These are phyloP conservation scores for Mediolabrus comicus DNA, from an alignment of 108 stramenopile genomes.

Conservation along the genomic window DNA sequence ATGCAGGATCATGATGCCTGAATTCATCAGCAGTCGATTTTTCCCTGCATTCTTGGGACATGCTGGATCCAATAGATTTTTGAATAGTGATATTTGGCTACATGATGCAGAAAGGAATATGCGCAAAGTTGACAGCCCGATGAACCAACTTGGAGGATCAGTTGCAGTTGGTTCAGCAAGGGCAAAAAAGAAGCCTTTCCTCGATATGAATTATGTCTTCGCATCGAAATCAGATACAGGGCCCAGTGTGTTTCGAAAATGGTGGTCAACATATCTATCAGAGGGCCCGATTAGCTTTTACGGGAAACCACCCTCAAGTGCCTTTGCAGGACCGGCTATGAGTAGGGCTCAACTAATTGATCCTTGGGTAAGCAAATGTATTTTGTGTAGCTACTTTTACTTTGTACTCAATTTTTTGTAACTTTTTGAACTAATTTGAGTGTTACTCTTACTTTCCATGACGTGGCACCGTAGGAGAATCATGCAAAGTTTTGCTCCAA, in stretches of 20 bases:
- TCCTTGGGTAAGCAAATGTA: slow-evolving; percentile 18
- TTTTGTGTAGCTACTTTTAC: background rate
- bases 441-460: background rate
- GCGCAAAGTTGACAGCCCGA: slow-evolving; percentile 5
- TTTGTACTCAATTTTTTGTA: background rate
- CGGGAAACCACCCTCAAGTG: slow-evolving; percentile 17
- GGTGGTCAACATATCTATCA: slow-evolving; percentile 25
- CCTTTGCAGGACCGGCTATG: slow-evolving; percentile 5
- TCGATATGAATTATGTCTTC: slow-evolving; percentile 19
- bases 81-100: slow-evolving; percentile 55
- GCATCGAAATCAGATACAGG: slow-evolving; percentile 38
- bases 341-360: slow-evolving; percentile 34
- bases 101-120: slow-evolving; percentile 45
- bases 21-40: background rate
- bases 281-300: slow-evolving; percentile 23
- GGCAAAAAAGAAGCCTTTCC: slow-evolving; percentile 1
- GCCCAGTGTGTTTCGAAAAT: slow-evolving; percentile 23
- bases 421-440: background rate
- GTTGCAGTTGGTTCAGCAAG: slow-evolving; percentile 18
- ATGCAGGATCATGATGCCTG: slow-evolving; percentile 33
- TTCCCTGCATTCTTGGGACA: slow-evolving; percentile 42
- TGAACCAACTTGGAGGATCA: background rate
- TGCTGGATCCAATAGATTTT: slow-evolving; percentile 41
- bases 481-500: slow-evolving; percentile 38
- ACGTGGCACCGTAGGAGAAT: background rate